Base-by-base conservation (phyloP, 2,329 filamentous ascomycete species). In the Claviceps purpurea region DNA sequence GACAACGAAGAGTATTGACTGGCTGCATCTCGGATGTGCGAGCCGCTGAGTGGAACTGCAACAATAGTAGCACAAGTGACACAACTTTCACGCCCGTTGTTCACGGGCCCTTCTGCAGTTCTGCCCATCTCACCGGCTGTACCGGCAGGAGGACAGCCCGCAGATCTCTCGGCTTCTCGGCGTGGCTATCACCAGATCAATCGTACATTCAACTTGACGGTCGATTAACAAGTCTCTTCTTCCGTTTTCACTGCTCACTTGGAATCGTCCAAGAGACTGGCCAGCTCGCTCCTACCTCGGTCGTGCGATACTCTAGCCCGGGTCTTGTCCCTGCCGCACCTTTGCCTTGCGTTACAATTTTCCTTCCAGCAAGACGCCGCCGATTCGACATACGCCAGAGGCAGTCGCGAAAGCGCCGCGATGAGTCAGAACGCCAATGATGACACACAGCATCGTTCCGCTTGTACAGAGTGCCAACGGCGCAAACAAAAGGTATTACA, bases 381-480 rank as follows among this genome's bases (percentile, higher is more conserved):
- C 16, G 11, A 42, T 24, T 30, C 22, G 13, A 40, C 26, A 24
- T 43, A 26, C 34, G 20, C 16, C 34, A 4, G 50, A 30, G 16
- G 37, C 37, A 39, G 16, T 37, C 44, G 30, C 22, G 37, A 42
- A 24, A 5, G 45, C 24, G 26, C 20, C 51, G 54, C 49, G 5
- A 58, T 58, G 59, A 55, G 51, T 22, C 51, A 50, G 20, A 55
- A 45, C 20, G 24, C 52, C 39, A 44, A 46, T 18, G 56, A 60
- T 11, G 54, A 45, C 47, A 51, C 47, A n/a, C 52, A 54, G 22
- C 44, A 52, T 47, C 63, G 65, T 43, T 56, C 64, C 18, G 70
- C 72, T 47, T 74, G 72, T 55, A 69, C 70, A 3, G 72, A 74
- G 58, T 74, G 67, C 52, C 59, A 63, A 40, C 63, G 67, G 16